Evolutionary conservation across 2,329 filamentous ascomycete genomes (phyloP), one percentile per base, ranked within the genome.

Genomic region (Lasiodiplodia sp.): DNA sequence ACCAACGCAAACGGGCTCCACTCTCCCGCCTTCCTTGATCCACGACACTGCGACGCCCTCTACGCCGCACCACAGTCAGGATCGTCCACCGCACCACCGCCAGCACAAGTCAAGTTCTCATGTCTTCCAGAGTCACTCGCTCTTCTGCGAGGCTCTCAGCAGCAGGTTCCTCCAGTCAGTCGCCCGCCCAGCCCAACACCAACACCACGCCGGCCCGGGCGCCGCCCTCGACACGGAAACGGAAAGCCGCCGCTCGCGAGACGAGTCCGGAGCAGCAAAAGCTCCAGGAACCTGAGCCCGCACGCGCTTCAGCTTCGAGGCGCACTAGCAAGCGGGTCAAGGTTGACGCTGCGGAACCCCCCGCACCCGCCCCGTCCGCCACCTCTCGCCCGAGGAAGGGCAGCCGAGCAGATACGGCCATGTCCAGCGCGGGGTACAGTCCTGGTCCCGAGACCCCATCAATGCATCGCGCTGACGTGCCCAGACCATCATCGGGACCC

Each of bases 101-200:
- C 69, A 73, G 67, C 72, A 55, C 70, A 70, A 70, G 31, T 67
- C 74, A 78, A 74, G 80, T 85, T 91, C 92, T 95, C 90, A 97
- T 97, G 94, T 93, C 92, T 89, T 86, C 90, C 88, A 97, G 94
- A 92, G 90, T 96, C 78, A 97, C 95, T 87, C 93, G 95, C 86
- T 96, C 94, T 78, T 91, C 94, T 82, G 92, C 94, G 85, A 94
- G 94, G 86, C 90, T 93, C 88, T 92, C 92, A 85, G 91, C 92
- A 85, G 91, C 92, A 83, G 86, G 86, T 78, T 78, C 79, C 72
- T 79, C 88, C 71, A 77, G 71, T 75, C 72, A 77, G 66, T 63
- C 74, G 82, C 83, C 76, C 79, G 84, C 73, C 56, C 77, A 74
- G 72, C 77, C 71, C 72, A 75, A 73, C 70, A 3, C 44, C 44